Evolutionary conservation across 768 basidiomycete species (phyloP), one percentile per base, ranked within the genome.

Genomic region (Tubosaeta sp.): DNA sequence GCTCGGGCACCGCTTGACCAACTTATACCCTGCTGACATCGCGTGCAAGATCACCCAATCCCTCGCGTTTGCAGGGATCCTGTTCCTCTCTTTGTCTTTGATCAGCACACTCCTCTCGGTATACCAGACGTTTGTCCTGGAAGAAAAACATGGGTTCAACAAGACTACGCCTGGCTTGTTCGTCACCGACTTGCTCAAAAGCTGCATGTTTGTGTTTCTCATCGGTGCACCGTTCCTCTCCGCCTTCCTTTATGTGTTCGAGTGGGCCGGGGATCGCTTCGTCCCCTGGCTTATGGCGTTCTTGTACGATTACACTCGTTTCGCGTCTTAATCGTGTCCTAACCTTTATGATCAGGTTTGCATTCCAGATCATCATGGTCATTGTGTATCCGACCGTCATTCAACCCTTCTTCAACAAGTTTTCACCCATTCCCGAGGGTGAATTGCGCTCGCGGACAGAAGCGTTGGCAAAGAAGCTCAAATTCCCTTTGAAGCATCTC

Each of bases 141-240:
- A 98, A 70, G 87, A 95, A 65, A 87, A 86, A 57, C 92, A 96
- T 57, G 94, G 94, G 1, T 98, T 97, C 77, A 99, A 98, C 79
- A 96, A 98, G 72, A 94, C 84, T 6, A 90, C 93, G 0, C 80
- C 82, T 1, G 59, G 60, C 14, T 72, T 94, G 4, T 98, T 90
- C 68, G 65, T 93, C 46, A 71, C 77, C 2, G 95, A 99, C 68
- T 64, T 90, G 32, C 27, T 94, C 61, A 97, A 96, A 68, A 76
- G 83, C 29, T 92, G 84, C 86, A 71, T 71, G 10, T 65, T 95
- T 46, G 82, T 79, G 10, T 77, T 86, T 51, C 78, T 69, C 38
- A 73, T 98, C 16, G 91, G 94, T 7, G 75, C 86, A 0, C 95
- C 95, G 0, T 88, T 96, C 73, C 76, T 96, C 38, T 85, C 88